Evolutionary conservation across 441 rosid genomes (phyloP).

Genomic region (Geranium incanum): DNA sequence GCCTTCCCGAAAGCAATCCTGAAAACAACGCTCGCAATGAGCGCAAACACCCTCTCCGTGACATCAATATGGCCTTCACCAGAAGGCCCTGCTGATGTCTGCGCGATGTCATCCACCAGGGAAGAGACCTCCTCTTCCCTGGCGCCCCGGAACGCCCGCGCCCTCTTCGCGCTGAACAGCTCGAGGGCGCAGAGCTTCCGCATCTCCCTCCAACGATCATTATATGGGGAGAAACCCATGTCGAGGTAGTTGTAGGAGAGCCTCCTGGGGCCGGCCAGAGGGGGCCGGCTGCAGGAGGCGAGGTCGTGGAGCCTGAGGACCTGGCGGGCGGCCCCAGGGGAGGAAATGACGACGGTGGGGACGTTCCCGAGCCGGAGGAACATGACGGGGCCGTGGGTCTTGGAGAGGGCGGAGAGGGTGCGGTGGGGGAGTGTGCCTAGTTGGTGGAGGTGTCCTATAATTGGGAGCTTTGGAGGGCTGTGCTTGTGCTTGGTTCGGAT

Average conservation of each 20-base stretch:
- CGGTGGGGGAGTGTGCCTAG: slow-evolving; percentile 30
- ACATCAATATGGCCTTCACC: slow-evolving; percentile 30
- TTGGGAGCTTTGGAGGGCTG: slow-evolving; percentile 13
- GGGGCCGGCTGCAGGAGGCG: slow-evolving; percentile 43
- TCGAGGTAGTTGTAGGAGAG: slow-evolving; percentile 38
- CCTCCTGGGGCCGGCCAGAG: slow-evolving; percentile 22
- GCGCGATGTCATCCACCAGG: slow-evolving; percentile 29
- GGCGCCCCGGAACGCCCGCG: slow-evolving; percentile 30
- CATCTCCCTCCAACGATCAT: slow-evolving; percentile 38
- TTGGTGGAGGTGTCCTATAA: slow-evolving; percentile 38
- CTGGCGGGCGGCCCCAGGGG: slow-evolving; percentile 30
- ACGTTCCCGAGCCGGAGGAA: slow-evolving; percentile 26
- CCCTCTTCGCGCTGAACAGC: slow-evolving; percentile 42
- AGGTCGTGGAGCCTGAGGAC: slow-evolving; percentile 37
- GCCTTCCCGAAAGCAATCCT: slow-evolving; percentile 37
- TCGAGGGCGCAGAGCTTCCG: slow-evolving; percentile 35
- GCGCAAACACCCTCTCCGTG: slow-evolving; percentile 24
- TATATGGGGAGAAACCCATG: slow-evolving; percentile 36
- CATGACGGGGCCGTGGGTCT: slow-evolving; percentile 34
- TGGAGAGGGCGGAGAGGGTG: slow-evolving; percentile 23
- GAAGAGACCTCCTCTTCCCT: slow-evolving; percentile 40
- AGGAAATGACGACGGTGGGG: slow-evolving; percentile 27
- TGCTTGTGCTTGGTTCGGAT: not conserved
- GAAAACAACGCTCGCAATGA: slow-evolving; percentile 26
- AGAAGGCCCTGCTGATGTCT: slow-evolving; percentile 18